phyloP scores from a whole-genome alignment of 2,329 filamentous ascomycete genomes.

The Talaromyces sp. region DNA sequence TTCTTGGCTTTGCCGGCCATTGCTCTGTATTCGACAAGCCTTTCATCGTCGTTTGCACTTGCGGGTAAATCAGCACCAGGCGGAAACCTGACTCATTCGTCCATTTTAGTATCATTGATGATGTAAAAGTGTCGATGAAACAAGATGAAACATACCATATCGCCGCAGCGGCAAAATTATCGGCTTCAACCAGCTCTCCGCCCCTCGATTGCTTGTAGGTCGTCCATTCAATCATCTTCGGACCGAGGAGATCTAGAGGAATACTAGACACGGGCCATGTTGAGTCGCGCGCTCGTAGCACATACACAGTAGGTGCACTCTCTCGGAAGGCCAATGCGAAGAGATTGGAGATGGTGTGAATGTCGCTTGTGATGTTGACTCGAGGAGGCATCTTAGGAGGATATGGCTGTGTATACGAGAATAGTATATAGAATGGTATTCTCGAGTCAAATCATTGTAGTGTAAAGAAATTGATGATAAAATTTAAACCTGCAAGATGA shows the following conservation, averaged over 20 bases:
- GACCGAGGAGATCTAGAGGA: conserved; percentile 1
- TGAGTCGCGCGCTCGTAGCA: conserved; percentile 4
- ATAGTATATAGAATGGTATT: background rate
- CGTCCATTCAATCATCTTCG: conserved; percentile 12
- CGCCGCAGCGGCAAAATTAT: conserved; percentile 16
- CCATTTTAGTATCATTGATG: background rate
- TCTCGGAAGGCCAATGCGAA: conserved; percentile 9
- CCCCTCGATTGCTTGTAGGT: conserved; percentile 15
- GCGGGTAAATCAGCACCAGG: conserved; percentile 11
- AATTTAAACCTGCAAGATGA: background rate
- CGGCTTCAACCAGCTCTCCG: conserved; percentile 15
- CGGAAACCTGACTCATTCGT: conserved; percentile 15
- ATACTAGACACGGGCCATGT: conserved; percentile 13
- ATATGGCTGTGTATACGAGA: background rate
- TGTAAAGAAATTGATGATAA: background rate
- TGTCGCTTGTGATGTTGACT: conserved; percentile 10
- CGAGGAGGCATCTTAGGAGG: background rate
- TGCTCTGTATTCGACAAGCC: conserved; percentile 9
- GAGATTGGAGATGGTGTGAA: conserved; percentile 12
- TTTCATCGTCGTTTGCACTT: conserved; percentile 3
- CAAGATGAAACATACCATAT: conserved; percentile 12
- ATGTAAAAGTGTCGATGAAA: background rate
- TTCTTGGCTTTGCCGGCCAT: conserved; percentile 13
- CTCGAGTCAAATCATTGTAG: background rate
- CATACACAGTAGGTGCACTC: background rate